Evolutionary conservation across 2,329 filamentous ascomycete genomes (phyloP), one percentile per base, ranked within the genome.

Genomic region (Aurifilum marmelostoma): DNA sequence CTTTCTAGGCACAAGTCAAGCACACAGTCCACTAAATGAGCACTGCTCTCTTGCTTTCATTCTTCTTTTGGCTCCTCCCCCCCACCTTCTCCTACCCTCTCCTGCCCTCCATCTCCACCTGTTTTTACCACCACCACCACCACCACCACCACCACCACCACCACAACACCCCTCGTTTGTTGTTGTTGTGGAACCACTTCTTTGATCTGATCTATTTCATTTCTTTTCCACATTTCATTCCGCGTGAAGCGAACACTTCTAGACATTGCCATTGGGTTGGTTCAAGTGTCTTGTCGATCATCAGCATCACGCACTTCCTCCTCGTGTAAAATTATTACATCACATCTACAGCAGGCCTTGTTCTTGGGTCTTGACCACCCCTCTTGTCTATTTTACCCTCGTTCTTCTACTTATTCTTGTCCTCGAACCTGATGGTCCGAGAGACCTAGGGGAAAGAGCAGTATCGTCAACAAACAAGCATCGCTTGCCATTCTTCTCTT

Each of bases 241-340:
- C 29, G 27, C 18, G 5, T 21, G 54, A 59, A n/a, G 27, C 29
- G 32, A 37, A 7, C 43, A 47, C 9, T 37, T 37, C 18, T 12
- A 29, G 52, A 29, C 39, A 63, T 32, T 50, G 41, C 61, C 61
- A 63, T 63, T 63, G 61, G 41, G 5, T 63, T 32, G 61, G 61
- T 32, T 29, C 27, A 43, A 43, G 61, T 63, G 61, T 47, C 41
- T 59, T 50, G 61, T 47, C 61, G 39, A 63, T 63, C 61, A 24
- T 32, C 27, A 2, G 11, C 32, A n/a, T 62, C 60, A 27, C 43
- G 24, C 16, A 16, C 27, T n/a, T 27, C 11, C 37, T 29, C 27
- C 60, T 47, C 24, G 39, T 39, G 12, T 24, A 29, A 21, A 41
- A 61, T 14, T 21, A 61, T 61, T 63, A 63, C 60, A 63, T 47